These are phyloP conservation scores for Aspergillus aculeatus DNA, from an alignment of 2,329 filamentous ascomycete species.

Conservation along the genomic window DNA sequence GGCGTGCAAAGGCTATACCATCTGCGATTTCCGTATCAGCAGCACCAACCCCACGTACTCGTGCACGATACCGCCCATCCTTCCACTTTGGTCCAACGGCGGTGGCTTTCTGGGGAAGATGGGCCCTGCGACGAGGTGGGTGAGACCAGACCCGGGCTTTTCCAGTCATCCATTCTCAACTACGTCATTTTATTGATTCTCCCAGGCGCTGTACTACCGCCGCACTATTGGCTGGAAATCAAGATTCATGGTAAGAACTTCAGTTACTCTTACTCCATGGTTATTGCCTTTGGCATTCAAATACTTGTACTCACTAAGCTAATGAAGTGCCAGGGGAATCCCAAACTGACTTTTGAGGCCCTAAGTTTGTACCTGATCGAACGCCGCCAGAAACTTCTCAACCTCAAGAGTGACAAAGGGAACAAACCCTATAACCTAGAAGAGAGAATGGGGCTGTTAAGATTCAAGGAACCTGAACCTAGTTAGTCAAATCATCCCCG, in stretches of 20 bases:
- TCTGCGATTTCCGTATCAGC: constrained; percentile 10
- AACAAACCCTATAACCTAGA: neutral
- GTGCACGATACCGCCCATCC: constrained; percentile 15
- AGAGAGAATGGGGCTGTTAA: neutral
- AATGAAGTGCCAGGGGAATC: neutral
- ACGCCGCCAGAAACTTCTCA: neutral
- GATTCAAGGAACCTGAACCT: neutral
- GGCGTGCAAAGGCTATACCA: constrained; percentile 4
- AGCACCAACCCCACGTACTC: constrained; percentile 11
- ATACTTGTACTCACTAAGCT: neutral
- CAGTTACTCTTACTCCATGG: neutral
- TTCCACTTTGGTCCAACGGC: constrained; percentile 7
- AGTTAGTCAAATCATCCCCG: neutral
- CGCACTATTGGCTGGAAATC: constrained; percentile 1
- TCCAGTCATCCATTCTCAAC: constrained; percentile 13
- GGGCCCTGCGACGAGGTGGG: neutral
- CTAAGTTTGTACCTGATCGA: neutral
- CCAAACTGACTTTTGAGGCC: neutral
- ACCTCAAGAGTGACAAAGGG: neutral
- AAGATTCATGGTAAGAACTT: neutral
- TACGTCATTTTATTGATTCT: constrained; percentile 23
- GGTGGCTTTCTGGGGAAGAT: constrained; percentile 10
- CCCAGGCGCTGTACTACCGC: constrained; percentile 1
- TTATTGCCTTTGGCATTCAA: no score
- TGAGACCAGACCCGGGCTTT: constrained; percentile 10